These are phyloP conservation scores for Acer saccharum DNA, from an alignment of 345 rosid genomes.

Conservation along the genomic window DNA sequence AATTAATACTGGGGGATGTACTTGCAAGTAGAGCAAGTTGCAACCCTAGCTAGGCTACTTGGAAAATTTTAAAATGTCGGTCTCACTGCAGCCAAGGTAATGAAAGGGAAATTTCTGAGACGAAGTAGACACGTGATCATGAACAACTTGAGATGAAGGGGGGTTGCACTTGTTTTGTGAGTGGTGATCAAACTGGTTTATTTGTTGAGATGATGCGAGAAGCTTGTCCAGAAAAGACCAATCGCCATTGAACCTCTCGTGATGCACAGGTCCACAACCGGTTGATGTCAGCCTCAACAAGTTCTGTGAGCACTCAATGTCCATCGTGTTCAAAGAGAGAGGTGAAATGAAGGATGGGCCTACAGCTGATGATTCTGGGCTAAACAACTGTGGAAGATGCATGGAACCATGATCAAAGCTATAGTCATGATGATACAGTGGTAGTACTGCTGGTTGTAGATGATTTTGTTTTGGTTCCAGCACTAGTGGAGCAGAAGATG, in stretches of 20 bases:
- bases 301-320: slow-evolving; percentile 66
- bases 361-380: slow-evolving; percentile 65
- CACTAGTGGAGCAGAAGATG: slow-evolving; percentile 20
- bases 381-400: slow-evolving; percentile 83
- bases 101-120: slow-evolving; percentile 65
- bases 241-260: slow-evolving; percentile 57
- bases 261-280: slow-evolving; percentile 26
- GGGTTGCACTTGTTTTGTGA: slow-evolving; percentile 28
- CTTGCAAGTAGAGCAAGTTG: too few species aligned
- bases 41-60: slow-evolving; percentile 31
- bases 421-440: slow-evolving; percentile 13
- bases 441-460: slow-evolving; percentile 27
- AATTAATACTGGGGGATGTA: background rate
- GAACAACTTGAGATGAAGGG: slow-evolving; percentile 39
- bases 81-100: slow-evolving; percentile 49
- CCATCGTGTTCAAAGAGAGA: slow-evolving; percentile 41
- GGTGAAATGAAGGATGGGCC: slow-evolving; percentile 33
- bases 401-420: slow-evolving; percentile 45
- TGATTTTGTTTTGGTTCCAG: slow-evolving; percentile 33
- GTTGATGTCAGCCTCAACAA: slow-evolving; percentile 61
- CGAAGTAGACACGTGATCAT: slow-evolving; percentile 37
- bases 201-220: slow-evolving; percentile 60
- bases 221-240: slow-evolving; percentile 92
- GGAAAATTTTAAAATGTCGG: slow-evolving; percentile 54
- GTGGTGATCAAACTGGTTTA: slow-evolving; percentile 14